Base-by-base conservation (phyloP, 148 eudicot species). In the Simmondsia chinensis region DNA sequence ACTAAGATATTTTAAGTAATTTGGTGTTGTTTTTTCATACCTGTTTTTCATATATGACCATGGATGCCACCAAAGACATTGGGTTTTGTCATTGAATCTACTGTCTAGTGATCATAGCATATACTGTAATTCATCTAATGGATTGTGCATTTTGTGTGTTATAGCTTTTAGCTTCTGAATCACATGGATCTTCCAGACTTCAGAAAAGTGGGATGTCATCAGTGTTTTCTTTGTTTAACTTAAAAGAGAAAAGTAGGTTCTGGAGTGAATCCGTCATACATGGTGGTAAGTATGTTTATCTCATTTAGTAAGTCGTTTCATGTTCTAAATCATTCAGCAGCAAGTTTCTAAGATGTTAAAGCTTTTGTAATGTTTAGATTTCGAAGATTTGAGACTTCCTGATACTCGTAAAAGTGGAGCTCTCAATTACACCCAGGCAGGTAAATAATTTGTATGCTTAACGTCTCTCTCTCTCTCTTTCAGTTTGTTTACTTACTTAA, bases 181-280 rank as follows among this genome's bases (percentile, higher is more conserved):
- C 80, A 30, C 54, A 64, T 50, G 96, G 76, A 63, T 59, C 85
- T 53, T 20, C 29, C 7, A 65, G 59, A 46, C 67, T 37, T 37
- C 73, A 70, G 33, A 74, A 41, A 54, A 54, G 56, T 35, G 80
- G 78, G 41, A 65, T 43, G 46, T 79, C 85, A 9, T 80, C 94
- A 0, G 94, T 83, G 21, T 77, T 87, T 53, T 83, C 96, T 4
- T 52, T 87, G 64, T 87, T 87, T 66, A 87, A 80, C 57, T 94
- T 87, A 54, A 83, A 75, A 70, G 75, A 77, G 48, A 87, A 76
- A 72, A 87, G 96, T 64, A 73, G 61, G 47, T 87, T 87, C 65
- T 87, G 96, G 96, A 72, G 71, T 35, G 96, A 87, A 64, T 67
- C 94, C 36, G 89, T 87, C 32, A 54, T 87, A 40, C 96, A 71